phyloP scores from a whole-genome alignment of 2,329 filamentous ascomycete species.

The Cryphonectria naterciae region DNA sequence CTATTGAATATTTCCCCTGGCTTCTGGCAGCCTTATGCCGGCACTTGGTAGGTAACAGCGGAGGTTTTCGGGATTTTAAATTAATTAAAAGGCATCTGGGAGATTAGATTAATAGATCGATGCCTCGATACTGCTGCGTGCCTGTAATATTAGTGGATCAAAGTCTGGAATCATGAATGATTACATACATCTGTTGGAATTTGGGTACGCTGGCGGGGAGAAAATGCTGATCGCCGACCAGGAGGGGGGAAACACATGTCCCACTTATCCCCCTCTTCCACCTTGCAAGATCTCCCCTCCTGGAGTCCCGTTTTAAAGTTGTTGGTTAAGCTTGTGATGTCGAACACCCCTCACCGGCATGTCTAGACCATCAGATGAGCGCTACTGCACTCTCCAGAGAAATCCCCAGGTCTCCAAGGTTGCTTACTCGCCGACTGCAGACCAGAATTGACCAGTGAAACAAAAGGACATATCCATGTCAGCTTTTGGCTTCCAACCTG shows the following conservation, averaged over 20 bases:
- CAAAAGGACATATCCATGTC: background rate
- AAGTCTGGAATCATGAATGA: no score
- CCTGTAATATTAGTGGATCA: background rate
- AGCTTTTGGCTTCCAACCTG: background rate
- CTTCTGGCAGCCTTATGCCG: conserved; percentile 9
- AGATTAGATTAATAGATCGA: background rate
- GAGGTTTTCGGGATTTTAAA: background rate
- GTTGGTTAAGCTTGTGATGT: background rate
- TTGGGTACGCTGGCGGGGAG: background rate
- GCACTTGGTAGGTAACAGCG: background rate
- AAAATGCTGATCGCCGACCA: background rate
- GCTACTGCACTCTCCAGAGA: background rate
- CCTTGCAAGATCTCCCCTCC: background rate
- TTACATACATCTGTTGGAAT: background rate
- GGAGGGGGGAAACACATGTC: background rate
- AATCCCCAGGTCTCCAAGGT: background rate
- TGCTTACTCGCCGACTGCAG: conserved; percentile 2
- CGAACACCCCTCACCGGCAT: background rate
- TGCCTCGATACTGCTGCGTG: no score
- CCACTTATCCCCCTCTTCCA: background rate
- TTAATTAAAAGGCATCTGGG: background rate
- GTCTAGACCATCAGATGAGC: background rate
- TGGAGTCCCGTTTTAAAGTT: background rate
- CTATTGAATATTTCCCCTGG: background rate
- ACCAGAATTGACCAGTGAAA: background rate